Conservation (phyloP, 129 eudicot species). For the Flaveria robusta region DNA sequence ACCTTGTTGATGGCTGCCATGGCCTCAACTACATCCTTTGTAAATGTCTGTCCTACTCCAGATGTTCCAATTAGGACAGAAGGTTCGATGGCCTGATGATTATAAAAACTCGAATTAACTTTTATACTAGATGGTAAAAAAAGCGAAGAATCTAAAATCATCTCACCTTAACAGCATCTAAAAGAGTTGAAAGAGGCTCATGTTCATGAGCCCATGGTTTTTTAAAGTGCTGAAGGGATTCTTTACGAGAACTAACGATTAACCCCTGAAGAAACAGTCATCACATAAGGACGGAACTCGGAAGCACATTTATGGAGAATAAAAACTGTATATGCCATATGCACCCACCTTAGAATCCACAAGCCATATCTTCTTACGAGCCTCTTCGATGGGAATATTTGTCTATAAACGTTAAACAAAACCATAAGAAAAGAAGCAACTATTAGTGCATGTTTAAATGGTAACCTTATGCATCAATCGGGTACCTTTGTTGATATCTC, state of each 20-base stretch:
- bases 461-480: background rate
- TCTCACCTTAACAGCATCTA: conserved; percentile 78
- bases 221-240: conserved; percentile 88
- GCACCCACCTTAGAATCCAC: conserved; percentile 79
- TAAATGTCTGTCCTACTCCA: conserved; percentile 79
- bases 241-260: conserved; percentile 74
- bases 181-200: conserved; percentile 64
- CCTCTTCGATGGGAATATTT: conserved; percentile 62
- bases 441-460: conserved; percentile 4
- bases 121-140: background rate
- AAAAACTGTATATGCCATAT: background rate
- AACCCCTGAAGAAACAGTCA: conserved; percentile 60
- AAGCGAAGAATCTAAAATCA: no score
- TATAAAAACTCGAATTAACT: background rate
- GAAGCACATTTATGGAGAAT: background rate
- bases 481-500: conserved; percentile 85
- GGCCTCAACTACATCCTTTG: conserved; percentile 79
- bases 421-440: conserved; percentile 14
- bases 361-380: conserved; percentile 86
- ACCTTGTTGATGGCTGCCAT: conserved; percentile 77
- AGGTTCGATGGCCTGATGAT: conserved; percentile 71
- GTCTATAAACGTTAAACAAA: conserved; percentile 39
- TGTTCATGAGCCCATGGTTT: conserved; percentile 96
- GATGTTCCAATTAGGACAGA: conserved; percentile 83
- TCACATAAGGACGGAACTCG: conserved; percentile 19